These are phyloP conservation scores for Venturia pyrina DNA, from an alignment of 2,329 filamentous ascomycete genomes.

Conservation along the genomic window DNA sequence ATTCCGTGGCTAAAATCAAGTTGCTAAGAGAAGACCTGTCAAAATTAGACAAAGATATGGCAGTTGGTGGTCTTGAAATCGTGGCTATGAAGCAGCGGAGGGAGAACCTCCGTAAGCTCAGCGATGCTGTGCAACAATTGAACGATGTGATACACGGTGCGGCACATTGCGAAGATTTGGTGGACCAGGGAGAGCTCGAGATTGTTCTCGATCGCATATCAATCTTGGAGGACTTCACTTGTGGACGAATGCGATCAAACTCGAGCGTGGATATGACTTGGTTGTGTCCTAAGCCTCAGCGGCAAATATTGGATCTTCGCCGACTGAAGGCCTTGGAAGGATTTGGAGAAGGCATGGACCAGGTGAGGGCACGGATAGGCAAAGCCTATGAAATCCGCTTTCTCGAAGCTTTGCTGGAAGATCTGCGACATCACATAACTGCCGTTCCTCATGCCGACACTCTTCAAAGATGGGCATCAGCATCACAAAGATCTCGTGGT, in stretches of 20 bases:
- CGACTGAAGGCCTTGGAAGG: constrained; percentile 70
- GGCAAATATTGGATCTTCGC: constrained; percentile 57
- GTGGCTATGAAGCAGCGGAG: constrained; percentile 71
- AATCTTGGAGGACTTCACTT: constrained; percentile 66
- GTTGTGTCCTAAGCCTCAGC: constrained; percentile 25
- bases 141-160: constrained; percentile 68
- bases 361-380: constrained; percentile 70
- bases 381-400: constrained; percentile 79
- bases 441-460: constrained; percentile 62
- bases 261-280: constrained; percentile 17
- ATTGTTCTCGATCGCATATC: constrained; percentile 70
- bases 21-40: constrained; percentile 67
- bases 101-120: constrained; percentile 75
- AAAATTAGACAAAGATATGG: constrained; percentile 77
- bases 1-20: constrained; percentile 82
- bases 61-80: constrained; percentile 72
- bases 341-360: constrained; percentile 64
- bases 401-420: constrained; percentile 63
- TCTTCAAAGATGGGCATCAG: constrained; percentile 72
- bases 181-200: constrained; percentile 77
- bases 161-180: constrained; percentile 64
- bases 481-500: constrained; percentile 63
- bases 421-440: constrained; percentile 71
- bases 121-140: constrained; percentile 74
- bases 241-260: constrained; percentile 51